Conservation (phyloP, 2,329 filamentous ascomycete genomes). For the Knufia petricola region DNA sequence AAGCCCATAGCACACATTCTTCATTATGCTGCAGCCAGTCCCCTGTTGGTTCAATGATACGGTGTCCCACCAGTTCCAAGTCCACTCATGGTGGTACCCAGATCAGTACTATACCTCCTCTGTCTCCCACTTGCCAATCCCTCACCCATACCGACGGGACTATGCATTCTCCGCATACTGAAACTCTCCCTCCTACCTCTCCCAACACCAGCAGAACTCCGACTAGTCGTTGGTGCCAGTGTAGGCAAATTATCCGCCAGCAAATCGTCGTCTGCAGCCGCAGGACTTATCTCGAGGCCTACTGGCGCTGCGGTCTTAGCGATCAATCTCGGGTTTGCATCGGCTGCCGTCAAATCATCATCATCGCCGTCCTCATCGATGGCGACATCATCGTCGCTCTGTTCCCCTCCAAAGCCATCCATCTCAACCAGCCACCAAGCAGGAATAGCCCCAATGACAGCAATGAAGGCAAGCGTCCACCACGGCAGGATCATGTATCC, state of each 20-base stretch:
- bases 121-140: constrained; percentile 18
- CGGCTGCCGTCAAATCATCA: constrained; percentile 5
- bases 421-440: constrained; percentile 66
- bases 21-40: no score
- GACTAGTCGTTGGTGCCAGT: constrained; percentile 10
- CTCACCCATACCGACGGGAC: constrained; percentile 22
- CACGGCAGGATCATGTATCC: constrained; percentile 73
- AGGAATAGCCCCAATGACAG: constrained; percentile 57
- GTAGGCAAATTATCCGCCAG: constrained; percentile 7
- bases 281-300: not conserved
- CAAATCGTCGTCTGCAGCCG: constrained; percentile 3
- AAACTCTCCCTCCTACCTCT: constrained; percentile 13
- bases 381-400: constrained; percentile 25
- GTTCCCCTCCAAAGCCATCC: constrained; percentile 49
- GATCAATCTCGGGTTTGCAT: not conserved
- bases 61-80: constrained; percentile 22
- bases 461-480: constrained; percentile 62
- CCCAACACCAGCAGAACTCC: constrained; percentile 8
- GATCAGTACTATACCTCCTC: constrained; percentile 23
- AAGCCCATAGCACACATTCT: no score
- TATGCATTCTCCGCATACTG: constrained; percentile 17
- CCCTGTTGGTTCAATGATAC: constrained; percentile 23
- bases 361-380: constrained; percentile 14
- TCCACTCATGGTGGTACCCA: constrained; percentile 23
- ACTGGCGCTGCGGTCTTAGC: not conserved